Evolutionary conservation across 495 filamentous ascomycete genomes (phyloP).

Genomic region (Alectoria sarmentosa): DNA sequence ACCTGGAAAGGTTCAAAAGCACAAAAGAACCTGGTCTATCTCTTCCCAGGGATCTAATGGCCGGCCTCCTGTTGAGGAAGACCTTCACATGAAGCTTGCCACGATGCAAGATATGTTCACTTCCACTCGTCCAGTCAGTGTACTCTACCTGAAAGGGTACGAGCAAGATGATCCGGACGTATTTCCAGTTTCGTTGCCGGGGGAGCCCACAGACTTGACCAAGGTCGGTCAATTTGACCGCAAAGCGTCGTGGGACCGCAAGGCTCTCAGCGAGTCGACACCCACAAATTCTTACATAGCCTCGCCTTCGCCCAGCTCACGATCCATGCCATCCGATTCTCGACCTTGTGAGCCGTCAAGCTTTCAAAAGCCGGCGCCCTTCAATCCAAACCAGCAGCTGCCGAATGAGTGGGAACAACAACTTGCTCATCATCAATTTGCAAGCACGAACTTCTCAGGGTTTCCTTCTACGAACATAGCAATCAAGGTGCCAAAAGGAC

Average conservation of each 20-base stretch:
- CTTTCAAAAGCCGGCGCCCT: slow-evolving; percentile 15
- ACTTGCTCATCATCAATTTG: slow-evolving; percentile 39
- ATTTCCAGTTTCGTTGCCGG: slow-evolving; percentile 69
- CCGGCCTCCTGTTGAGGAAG: slow-evolving; percentile 71
- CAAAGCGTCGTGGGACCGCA: slow-evolving; percentile 50
- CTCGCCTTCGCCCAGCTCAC: slow-evolving; percentile 64
- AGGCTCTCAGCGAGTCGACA: slow-evolving; percentile 45
- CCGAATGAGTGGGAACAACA: slow-evolving; percentile 46
- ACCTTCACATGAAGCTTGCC: slow-evolving; percentile 75
- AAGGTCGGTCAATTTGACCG: slow-evolving; percentile 46
- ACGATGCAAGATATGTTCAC: slow-evolving; percentile 94
- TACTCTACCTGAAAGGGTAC: slow-evolving; percentile 75
- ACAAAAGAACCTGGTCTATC: slow-evolving; percentile 94
- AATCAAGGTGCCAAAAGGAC: slow-evolving; percentile 41
- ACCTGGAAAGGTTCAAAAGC: slow-evolving; percentile 74
- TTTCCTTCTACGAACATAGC: slow-evolving; percentile 29
- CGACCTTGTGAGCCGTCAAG: slow-evolving; percentile 9
- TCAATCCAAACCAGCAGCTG: slow-evolving; percentile 10
- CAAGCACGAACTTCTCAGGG: slow-evolving; percentile 28
- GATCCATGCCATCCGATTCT: slow-evolving; percentile 48
- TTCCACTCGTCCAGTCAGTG: slow-evolving; percentile 77
- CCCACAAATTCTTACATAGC: slow-evolving; percentile 54
- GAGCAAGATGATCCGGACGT: slow-evolving; percentile 84
- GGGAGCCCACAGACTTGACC: slow-evolving; percentile 54
- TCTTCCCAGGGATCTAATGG: slow-evolving; percentile 72